Evolutionary conservation across 2,329 filamentous ascomycete species (phyloP), one percentile per base, ranked within the genome.

Genomic region (Cladophialophora bantiana): DNA sequence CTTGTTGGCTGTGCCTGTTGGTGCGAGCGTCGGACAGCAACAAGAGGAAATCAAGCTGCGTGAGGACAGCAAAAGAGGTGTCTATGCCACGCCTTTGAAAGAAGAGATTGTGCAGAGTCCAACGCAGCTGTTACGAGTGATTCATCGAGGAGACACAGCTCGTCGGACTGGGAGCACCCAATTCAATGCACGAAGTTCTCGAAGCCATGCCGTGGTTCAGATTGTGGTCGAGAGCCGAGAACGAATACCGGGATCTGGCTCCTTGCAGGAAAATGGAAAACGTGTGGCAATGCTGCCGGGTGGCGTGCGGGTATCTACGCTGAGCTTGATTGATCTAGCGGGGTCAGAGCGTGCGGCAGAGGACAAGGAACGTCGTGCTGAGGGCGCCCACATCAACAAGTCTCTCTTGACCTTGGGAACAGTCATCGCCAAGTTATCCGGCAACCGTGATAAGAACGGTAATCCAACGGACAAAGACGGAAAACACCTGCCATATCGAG

Each of bases 41-140:
- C 84, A 85, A 68, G 95, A 99, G 73, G 95, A 99, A 76, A 99
- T 99, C 79, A 98, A 99, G 79, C 82, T 99, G 64, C 90, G 95
- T 20, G 95, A 99, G 79, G 95, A 99, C 78, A 93, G 90, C 81
- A 98, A 97, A 81, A 86, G 95, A 68, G 95, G 95, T 36, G 94
- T 99, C 15, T 99, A 98, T 82, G 95, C 95, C 26, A 96, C 91
- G 18, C 95, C 95, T 1, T 80, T 99, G 68, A 98, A 97, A 78
- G 95, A 99, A 79, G 95, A 99, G 77, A 99, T 99, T 73, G 95
- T 99, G 35, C 95, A 99, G 79, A 97, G 94, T 73, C 95, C 95
- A 1, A 98, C 95, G 0, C 95, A 99, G 77, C 85, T 99, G 34
- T 83, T 99, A 52, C 88, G 95, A 72, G 95, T 99, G 32, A 99